phyloP scores from a whole-genome alignment of 208 protist species.

The Trichomonas vaginalis region DNA sequence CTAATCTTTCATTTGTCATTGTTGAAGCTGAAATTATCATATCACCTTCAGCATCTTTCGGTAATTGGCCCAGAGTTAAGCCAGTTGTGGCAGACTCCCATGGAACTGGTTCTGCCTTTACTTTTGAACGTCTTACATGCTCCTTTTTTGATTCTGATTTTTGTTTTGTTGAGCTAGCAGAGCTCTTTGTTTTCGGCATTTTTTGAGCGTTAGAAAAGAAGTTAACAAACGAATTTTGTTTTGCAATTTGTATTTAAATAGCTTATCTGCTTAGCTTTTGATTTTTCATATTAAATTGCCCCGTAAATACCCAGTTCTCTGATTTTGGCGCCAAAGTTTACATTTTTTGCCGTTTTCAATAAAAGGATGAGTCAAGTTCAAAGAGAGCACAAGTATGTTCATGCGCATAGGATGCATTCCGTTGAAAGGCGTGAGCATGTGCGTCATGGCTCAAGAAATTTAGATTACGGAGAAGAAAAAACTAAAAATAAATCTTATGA shows the following conservation, averaged over 20 bases:
- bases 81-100: neutral
- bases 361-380: neutral
- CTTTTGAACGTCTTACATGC: neutral
- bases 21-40: neutral
- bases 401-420: neutral
- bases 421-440: neutral
- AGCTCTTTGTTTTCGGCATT: neutral
- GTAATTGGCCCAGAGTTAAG: neutral
- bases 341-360: too few relatives aligned
- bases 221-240: too few relatives aligned
- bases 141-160: neutral
- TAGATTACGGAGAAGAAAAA: neutral
- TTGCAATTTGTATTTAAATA: too few relatives aligned
- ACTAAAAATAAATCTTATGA: neutral
- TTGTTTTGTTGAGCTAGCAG: neutral
- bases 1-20: neutral
- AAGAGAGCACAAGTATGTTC: neutral
- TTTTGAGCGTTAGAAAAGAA: too few relatives aligned
- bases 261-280: too few relatives aligned
- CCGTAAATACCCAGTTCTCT: too few relatives aligned
- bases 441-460: too few relatives aligned
- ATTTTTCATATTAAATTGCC: too few relatives aligned
- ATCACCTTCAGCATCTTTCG: neutral
- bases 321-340: too few relatives aligned
- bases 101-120: neutral